A percentile compares a stretch with the other conserved stretches of the same genome.
Conservation (phyloP, 1,139 yeast species). For the Saccharomycopsis hybrid region DNA sequence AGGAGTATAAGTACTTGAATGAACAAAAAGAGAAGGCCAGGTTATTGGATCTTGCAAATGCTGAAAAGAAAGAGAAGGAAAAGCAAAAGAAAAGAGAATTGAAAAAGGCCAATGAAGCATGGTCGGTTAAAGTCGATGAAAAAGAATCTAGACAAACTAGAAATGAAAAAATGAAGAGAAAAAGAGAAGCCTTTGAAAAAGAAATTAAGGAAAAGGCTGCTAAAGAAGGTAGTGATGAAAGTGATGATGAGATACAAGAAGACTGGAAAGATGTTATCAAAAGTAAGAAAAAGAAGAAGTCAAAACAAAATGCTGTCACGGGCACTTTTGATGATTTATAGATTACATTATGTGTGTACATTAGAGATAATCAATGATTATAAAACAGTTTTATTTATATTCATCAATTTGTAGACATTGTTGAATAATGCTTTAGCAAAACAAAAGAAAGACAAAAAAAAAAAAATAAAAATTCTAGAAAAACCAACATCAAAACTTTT, state of each 20-base stretch:
- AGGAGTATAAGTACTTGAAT: slow-evolving; percentile 58
- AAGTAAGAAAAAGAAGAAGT: slow-evolving; percentile 50
- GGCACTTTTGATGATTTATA: slow-evolving; percentile 62
- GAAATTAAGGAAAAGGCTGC: slow-evolving; percentile 40
- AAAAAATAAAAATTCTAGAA: too few relatives aligned
- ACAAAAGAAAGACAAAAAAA: too few relatives aligned
- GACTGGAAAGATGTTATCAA: slow-evolving; percentile 90
- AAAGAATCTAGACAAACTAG: slow-evolving; percentile 62
- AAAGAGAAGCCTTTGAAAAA: slow-evolving; percentile 58
- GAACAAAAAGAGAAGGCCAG: slow-evolving; percentile 58
- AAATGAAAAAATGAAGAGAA: slow-evolving; percentile 54
- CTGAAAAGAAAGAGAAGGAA: slow-evolving; percentile 31
- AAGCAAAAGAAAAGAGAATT: slow-evolving; percentile 46
- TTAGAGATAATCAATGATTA: too few relatives aligned
- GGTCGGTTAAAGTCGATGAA: slow-evolving; percentile 67
- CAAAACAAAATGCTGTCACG: slow-evolving; percentile 23
- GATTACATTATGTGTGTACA: background rate
- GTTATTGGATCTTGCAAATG: slow-evolving; percentile 47
- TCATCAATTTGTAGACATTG: too few relatives aligned
- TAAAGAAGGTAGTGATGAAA: slow-evolving; percentile 35
- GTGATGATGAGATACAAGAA: slow-evolving; percentile 48
- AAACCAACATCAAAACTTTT: too few relatives aligned
- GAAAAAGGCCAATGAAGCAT: slow-evolving; percentile 57
- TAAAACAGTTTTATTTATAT: too few relatives aligned
- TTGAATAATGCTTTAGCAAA: too few relatives aligned